Base-by-base conservation (phyloP, 2,329 filamentous ascomycete species). In the Scytalidium sp. region DNA sequence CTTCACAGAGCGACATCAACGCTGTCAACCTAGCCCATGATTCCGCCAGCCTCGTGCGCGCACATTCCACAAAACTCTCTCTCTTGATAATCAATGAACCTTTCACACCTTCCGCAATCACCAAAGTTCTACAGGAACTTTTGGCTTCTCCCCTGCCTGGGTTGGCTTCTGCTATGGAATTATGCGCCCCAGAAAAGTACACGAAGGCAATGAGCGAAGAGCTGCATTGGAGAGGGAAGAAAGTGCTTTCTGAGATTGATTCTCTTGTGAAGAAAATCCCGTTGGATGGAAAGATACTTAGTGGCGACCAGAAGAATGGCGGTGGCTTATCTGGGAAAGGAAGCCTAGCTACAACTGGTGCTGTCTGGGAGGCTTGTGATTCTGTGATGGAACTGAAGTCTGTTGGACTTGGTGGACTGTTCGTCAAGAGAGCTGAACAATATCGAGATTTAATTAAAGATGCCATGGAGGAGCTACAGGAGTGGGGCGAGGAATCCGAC, bases 281-380 rank as follows among this genome's bases (percentile, higher is more conserved):
- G 0, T 66, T 70, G 0, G 74, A 88, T 53, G 83, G 85, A 2
- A 76, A 79, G 52, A 67, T 76, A 2, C 60, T 81, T 2, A 65
- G 70, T 0, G 69, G 73, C 11, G 71, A 70, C 27, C 71, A 76
- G 54, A 78, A 77, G 55, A 73, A 72, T 45, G 71, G 73, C 3
- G 62, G 64, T 3, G 63, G 65, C 1, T 54, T 59, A 13, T 60
- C 56, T 8, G 73, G 72, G 1, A 79, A 75, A 54, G 78, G 79
- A 3, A 82, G 78, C 62, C 72, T 84, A 47, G 77, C 81, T 5
- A 75, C 81, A 2, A 94, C 91, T 0, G 91, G 90, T 10, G 76
- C 91, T 4, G 72, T 96, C 2, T 97, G 92, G 92, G 81, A 88
- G 48, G 80, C 84, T 6, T 97, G 92, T 61, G 92, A 97, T 68